A percentile compares a stretch with the other conserved stretches of the same genome.
Evolutionary conservation across 2,329 filamentous ascomycete genomes (phyloP).

Genomic region (Hymenoscyphus repandus): DNA sequence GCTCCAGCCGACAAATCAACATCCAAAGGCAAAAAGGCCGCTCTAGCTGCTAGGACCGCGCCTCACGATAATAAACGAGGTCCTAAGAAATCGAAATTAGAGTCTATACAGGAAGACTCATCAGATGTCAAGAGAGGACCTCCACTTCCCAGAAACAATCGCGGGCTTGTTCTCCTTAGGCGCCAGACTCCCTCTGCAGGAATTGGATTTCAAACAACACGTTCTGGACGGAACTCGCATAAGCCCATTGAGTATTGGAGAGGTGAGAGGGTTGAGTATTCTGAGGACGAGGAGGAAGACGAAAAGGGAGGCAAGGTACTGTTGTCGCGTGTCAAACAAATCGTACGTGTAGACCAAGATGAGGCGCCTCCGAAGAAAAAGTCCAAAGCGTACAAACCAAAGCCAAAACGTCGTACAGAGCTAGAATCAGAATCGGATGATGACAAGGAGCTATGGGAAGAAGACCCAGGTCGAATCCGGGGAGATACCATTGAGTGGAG

Average conservation of each 20-base stretch:
- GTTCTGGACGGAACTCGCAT: slow-evolving; percentile 73
- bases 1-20: slow-evolving; percentile 8
- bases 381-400: slow-evolving; percentile 34
- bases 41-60: slow-evolving; percentile 3
- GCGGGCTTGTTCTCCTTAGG: slow-evolving; percentile 45
- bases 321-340: slow-evolving; percentile 67
- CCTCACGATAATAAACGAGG: slow-evolving; percentile 1
- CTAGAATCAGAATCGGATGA: slow-evolving; percentile 29
- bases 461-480: slow-evolving; percentile 55
- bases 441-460: slow-evolving; percentile 67
- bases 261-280: slow-evolving; percentile 71
- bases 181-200: slow-evolving; percentile 39
- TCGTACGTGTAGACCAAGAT: slow-evolving; percentile 66
- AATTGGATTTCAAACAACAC: slow-evolving; percentile 48
- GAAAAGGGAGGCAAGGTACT: slow-evolving; percentile 47
- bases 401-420: slow-evolving; percentile 36
- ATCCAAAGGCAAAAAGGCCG: slow-evolving; percentile 21
- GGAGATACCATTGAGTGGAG: slow-evolving; percentile 63
- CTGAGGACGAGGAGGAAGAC: slow-evolving; percentile 46
- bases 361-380: slow-evolving; percentile 35
- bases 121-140: slow-evolving; percentile 29
- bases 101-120: slow-evolving; percentile 24
- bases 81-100: slow-evolving; percentile 16
- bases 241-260: slow-evolving; percentile 81
- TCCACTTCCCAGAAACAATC: slow-evolving; percentile 38